phyloP scores from a whole-genome alignment of 768 basidiomycete species.

The Termitomyces sp. region DNA sequence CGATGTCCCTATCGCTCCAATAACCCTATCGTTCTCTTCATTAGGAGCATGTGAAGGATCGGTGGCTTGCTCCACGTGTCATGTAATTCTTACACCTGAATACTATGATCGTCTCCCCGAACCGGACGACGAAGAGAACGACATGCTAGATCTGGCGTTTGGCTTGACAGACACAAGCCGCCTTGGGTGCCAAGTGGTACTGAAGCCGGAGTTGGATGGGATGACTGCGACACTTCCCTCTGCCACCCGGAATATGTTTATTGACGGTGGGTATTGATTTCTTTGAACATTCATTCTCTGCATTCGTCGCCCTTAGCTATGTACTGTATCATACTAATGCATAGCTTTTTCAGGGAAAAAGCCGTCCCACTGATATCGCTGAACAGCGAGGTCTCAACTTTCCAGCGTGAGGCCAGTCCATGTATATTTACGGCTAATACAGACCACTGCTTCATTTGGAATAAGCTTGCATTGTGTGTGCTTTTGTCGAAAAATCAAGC shows the following conservation, averaged over 20 bases:
- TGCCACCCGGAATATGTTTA: constrained; percentile 97
- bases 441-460: background rate
- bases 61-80: constrained; percentile 96
- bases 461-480: background rate
- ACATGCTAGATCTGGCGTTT: constrained; percentile 98
- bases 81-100: constrained; percentile 81
- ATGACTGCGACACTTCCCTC: constrained; percentile 82
- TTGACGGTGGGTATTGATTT: constrained; percentile 66
- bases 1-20: background rate
- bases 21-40: background rate
- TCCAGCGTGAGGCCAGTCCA: too few relatives aligned
- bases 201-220: constrained; percentile 82
- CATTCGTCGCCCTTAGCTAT: background rate
- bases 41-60: constrained; percentile 96
- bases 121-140: constrained; percentile 97
- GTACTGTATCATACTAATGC: background rate
- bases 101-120: constrained; percentile 87
- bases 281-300: background rate
- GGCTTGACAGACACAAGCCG: constrained; percentile 92
- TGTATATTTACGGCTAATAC: background rate
- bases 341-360: background rate
- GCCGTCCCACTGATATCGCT: constrained; percentile 1
- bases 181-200: constrained; percentile 71
- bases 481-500: too few relatives aligned
- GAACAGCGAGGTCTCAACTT: background rate